Evolutionary conservation across 192 early-diverging fungal species (phyloP).

Genomic region (Coemansia sp.): DNA sequence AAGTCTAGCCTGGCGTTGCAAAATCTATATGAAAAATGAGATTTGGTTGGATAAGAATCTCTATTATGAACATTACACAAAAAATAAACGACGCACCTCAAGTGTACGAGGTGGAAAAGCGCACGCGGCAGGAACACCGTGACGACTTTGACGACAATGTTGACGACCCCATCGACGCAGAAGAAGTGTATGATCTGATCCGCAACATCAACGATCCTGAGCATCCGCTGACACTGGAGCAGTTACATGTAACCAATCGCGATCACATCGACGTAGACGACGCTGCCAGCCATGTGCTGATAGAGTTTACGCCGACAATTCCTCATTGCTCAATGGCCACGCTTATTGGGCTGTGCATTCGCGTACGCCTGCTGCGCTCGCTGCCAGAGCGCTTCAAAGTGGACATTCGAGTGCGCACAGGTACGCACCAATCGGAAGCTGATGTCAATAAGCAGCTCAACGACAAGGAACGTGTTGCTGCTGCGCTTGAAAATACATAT

Average conservation of each 20-base stretch:
- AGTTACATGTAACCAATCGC: constrained; percentile 89
- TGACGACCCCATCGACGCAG: constrained; percentile 73
- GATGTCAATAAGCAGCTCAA: constrained; percentile 99
- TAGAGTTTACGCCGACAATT: constrained; percentile 96
- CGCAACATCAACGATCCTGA: constrained; percentile 97
- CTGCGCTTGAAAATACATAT: constrained; percentile 93
- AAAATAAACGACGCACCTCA: constrained; percentile 77
- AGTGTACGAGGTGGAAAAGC: constrained; percentile 65
- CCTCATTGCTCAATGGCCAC: constrained; percentile 99
- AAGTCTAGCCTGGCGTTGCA: too few relatives aligned
- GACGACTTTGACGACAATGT: constrained; percentile 73
- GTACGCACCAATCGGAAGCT: constrained; percentile 92
- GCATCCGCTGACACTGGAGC: constrained; percentile 95
- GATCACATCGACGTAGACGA: constrained; percentile 83
- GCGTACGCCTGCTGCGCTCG: constrained; percentile 83
- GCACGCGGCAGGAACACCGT: constrained; percentile 38
- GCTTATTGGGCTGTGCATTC: constrained; percentile 94
- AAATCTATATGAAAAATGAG: too few relatives aligned
- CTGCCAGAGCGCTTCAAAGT: constrained; percentile 92
- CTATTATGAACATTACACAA: constrained; percentile 49
- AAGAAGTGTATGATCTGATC: constrained; percentile 94
- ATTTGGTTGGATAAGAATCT: too few relatives aligned
- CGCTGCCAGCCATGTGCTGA: constrained; percentile 61
- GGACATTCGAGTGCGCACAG: constrained; percentile 84
- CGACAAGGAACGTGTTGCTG: constrained; percentile 98